Conservation (phyloP, 2,329 filamentous ascomycete species). For the Fusarium coffeatum region DNA sequence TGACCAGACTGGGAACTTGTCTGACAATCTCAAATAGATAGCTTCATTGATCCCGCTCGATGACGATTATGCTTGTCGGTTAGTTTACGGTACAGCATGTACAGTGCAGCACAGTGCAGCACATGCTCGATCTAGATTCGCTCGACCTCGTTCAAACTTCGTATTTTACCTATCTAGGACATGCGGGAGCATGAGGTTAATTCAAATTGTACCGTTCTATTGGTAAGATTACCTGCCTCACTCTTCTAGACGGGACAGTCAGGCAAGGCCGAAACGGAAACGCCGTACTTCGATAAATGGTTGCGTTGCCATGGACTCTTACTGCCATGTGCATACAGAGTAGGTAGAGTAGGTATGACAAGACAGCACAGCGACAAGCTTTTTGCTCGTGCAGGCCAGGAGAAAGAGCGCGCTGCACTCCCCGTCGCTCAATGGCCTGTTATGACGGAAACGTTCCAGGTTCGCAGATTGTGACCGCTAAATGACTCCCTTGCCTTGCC, state of each 20-base stretch:
- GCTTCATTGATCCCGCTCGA: slow-evolving; percentile 32
- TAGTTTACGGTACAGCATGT: not conserved
- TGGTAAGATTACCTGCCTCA: no score
- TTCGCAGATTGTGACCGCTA: slow-evolving; percentile 29
- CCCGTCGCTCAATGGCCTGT: slow-evolving; percentile 34
- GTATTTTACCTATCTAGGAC: slow-evolving; percentile 12
- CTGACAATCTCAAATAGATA: slow-evolving; percentile 32
- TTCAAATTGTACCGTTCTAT: slow-evolving; percentile 17
- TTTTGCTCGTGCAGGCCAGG: slow-evolving; percentile 10
- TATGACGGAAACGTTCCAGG: slow-evolving; percentile 40
- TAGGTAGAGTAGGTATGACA: no score
- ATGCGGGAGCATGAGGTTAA: slow-evolving; percentile 36
- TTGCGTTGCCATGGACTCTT: no score
- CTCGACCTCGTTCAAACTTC: slow-evolving; percentile 16
- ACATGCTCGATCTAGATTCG: slow-evolving; percentile 15
- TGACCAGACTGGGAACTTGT: slow-evolving; percentile 29
- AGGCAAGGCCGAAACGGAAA: slow-evolving; percentile 31
- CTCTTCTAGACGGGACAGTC: no score
- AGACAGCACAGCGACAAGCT: slow-evolving; percentile 12
- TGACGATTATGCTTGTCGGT: slow-evolving; percentile 26
- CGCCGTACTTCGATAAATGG: slow-evolving; percentile 35
- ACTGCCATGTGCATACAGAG: no score
- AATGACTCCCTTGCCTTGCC: slow-evolving; percentile 20
- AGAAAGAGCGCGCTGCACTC: not conserved
- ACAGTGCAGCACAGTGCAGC: not conserved